Percentiles rank a stretch among this genome's conserved stretches.
These are phyloP conservation scores for Plasmopara muralis DNA, from an alignment of 352 stramenopile species.

Conservation along the genomic window DNA sequence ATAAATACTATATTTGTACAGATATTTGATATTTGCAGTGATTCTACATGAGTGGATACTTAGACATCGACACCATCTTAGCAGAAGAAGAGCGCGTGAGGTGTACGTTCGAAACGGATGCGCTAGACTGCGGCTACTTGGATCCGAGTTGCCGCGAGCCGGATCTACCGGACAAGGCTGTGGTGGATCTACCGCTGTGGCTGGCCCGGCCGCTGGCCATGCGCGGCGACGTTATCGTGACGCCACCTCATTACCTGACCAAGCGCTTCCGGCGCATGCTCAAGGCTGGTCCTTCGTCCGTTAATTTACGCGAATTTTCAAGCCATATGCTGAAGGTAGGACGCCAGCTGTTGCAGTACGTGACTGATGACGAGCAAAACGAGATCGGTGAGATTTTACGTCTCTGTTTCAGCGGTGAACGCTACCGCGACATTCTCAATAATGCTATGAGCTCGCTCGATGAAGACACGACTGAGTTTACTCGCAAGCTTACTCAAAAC, in stretches of 20 bases:
- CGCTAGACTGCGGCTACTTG: constrained; percentile 62
- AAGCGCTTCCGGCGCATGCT: constrained; percentile 76
- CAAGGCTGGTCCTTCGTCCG: constrained; percentile 59
- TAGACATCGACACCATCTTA: constrained; percentile 72
- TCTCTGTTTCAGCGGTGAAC: constrained; percentile 65
- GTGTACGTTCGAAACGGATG: constrained; percentile 66
- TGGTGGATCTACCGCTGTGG: constrained; percentile 76
- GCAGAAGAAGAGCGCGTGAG: constrained; percentile 75
- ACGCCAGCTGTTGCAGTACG: constrained; percentile 45
- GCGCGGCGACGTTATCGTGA: constrained; percentile 47
- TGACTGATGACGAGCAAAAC: constrained; percentile 34
- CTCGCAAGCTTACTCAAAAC: constrained; percentile 54
- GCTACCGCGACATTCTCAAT: constrained; percentile 72
- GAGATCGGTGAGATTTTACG: constrained; percentile 79
- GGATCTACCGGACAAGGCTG: constrained; percentile 37
- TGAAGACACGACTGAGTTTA: constrained; percentile 83
- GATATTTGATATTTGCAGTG: background rate
- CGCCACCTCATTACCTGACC: constrained; percentile 56
- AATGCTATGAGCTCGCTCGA: constrained; percentile 79
- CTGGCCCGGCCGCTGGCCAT: constrained; percentile 46
- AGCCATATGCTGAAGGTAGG: constrained; percentile 68
- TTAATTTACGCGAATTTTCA: constrained; percentile 76
- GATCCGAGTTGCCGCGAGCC: constrained; percentile 55
- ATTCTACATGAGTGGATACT: constrained; percentile 25
- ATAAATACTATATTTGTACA: no score